Conservation (phyloP, 225 moss, liverwort and hornwort species). For the Polytrichum commune region DNA sequence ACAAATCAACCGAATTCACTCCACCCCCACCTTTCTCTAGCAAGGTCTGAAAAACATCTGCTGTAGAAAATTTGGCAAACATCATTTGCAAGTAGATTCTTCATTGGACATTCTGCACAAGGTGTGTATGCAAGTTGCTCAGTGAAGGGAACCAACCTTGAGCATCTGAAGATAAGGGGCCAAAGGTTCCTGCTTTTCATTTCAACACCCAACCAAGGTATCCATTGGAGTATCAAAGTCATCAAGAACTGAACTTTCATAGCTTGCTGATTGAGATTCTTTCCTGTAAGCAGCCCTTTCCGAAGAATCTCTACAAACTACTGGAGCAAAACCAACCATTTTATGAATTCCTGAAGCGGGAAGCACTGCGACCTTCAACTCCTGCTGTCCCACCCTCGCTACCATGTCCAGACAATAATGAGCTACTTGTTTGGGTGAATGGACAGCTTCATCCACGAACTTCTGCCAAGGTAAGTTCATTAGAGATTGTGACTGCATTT, state of each 20-base stretch:
- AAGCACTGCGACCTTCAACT: conserved; percentile 57
- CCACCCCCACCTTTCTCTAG: conserved; percentile 45
- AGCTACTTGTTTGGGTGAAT: conserved; percentile 72
- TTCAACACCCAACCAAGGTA: too few species aligned
- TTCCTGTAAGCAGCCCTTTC: conserved; percentile 78
- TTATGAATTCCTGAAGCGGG: conserved; percentile 79
- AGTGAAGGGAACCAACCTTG: too few species aligned
- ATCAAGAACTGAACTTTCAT: conserved; percentile 2
- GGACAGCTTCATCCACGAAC: conserved; percentile 62
- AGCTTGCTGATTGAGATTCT: conserved; percentile 10
- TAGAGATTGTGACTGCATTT: not conserved
- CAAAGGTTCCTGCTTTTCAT: too few species aligned
- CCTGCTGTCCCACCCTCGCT: conserved; percentile 36
- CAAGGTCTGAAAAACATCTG: conserved; percentile 45
- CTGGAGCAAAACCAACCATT: conserved; percentile 86
- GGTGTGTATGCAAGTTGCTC: not conserved
- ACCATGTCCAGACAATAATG: conserved; percentile 65
- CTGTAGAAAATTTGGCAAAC: not conserved
- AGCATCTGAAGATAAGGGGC: too few species aligned
- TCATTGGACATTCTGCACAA: not conserved
- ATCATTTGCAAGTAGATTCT: not conserved
- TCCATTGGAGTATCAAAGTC: too few species aligned
- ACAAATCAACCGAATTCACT: conserved; percentile 71
- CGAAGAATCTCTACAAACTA: conserved; percentile 75
- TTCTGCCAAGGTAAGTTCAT: conserved; percentile 63